Conservation (phyloP, 768 basidiomycete genomes). For the Boletus insuetus region DNA sequence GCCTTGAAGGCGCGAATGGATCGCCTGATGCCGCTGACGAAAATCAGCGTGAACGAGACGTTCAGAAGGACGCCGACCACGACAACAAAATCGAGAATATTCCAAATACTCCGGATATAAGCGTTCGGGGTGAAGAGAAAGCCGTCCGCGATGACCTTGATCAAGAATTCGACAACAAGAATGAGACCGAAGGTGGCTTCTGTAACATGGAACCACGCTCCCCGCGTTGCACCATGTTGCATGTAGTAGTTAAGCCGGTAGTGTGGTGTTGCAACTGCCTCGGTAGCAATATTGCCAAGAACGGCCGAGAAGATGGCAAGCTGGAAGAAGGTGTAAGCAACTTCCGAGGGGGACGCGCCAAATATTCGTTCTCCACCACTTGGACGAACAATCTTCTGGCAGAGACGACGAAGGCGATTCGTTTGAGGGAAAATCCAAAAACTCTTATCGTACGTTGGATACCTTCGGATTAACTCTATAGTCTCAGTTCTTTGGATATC, state of each 20-base stretch:
- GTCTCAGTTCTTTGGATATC: conserved; percentile 69
- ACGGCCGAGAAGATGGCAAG: conserved; percentile 72
- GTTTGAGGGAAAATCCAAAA: conserved; percentile 88
- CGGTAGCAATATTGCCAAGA: conserved; percentile 80
- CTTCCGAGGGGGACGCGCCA: conserved; percentile 62
- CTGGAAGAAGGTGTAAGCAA: conserved; percentile 71
- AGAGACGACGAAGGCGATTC: conserved; percentile 66
- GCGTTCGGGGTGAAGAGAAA: conserved; percentile 89
- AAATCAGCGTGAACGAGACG: conserved; percentile 64
- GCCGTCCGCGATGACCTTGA: conserved; percentile 93
- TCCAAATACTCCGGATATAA: conserved; percentile 90
- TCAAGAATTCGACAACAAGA: conserved; percentile 76
- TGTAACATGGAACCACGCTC: conserved; percentile 84
- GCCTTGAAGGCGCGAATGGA: conserved; percentile 84
- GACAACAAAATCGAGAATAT: conserved; percentile 83
- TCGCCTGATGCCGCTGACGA: conserved; percentile 77
- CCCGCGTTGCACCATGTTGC: conserved; percentile 53
- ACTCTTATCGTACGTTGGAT: conserved; percentile 86
- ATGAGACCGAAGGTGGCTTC: conserved; percentile 69
- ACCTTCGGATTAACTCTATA: conserved; percentile 82
- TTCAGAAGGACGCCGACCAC: conserved; percentile 76
- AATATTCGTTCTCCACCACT: conserved; percentile 83
- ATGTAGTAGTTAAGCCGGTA: conserved; percentile 75
- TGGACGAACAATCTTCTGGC: conserved; percentile 82
- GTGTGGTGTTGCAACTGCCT: conserved; percentile 77